A percentile compares a stretch with the other conserved stretches of the same genome.
These are phyloP conservation scores for Nidula microcarpa DNA, from an alignment of 768 basidiomycete genomes.

Conservation along the genomic window DNA sequence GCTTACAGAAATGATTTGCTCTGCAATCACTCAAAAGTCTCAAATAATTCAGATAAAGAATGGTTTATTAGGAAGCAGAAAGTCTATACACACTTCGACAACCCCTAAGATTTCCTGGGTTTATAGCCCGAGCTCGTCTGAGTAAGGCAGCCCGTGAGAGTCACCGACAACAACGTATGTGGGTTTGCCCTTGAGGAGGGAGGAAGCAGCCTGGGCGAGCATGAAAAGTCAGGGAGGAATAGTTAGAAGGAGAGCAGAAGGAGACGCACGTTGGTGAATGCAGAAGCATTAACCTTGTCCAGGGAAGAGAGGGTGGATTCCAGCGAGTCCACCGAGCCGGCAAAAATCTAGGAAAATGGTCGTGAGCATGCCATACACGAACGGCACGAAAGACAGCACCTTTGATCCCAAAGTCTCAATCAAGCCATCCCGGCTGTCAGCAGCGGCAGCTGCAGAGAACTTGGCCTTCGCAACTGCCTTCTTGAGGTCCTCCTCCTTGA, in stretches of 20 bases:
- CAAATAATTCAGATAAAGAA: not conserved
- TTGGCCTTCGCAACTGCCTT: conserved; percentile 86
- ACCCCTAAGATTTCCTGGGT: conserved; percentile 6
- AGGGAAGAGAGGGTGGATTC: conserved; percentile 64
- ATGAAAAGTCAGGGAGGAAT: not conserved
- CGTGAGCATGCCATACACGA: not conserved
- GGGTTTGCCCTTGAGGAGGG: conserved; percentile 72
- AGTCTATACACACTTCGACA: conserved; percentile 14
- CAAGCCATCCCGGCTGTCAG: conserved; percentile 71
- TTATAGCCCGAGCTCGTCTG: conserved; percentile 81
- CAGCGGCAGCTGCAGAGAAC: conserved; percentile 68
- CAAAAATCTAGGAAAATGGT: conserved; percentile 48
- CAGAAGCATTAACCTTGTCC: conserved; percentile 62
- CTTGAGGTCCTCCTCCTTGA: conserved; percentile 71
- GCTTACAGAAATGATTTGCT: no score
- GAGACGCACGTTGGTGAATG: conserved; percentile 65
- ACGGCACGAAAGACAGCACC: conserved; percentile 30
- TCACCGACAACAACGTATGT: conserved; percentile 89
- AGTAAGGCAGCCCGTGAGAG: conserved; percentile 69
- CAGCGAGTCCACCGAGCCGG: conserved; percentile 47
- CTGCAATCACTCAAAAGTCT: no score
- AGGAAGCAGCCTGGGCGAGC: conserved; percentile 50
- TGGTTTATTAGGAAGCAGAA: conserved; percentile 5
- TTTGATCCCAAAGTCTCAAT: conserved; percentile 59
- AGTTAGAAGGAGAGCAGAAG: not conserved